Evolutionary conservation across 306 rosid species (phyloP).

Genomic region (Cucurbita ficifolia): DNA sequence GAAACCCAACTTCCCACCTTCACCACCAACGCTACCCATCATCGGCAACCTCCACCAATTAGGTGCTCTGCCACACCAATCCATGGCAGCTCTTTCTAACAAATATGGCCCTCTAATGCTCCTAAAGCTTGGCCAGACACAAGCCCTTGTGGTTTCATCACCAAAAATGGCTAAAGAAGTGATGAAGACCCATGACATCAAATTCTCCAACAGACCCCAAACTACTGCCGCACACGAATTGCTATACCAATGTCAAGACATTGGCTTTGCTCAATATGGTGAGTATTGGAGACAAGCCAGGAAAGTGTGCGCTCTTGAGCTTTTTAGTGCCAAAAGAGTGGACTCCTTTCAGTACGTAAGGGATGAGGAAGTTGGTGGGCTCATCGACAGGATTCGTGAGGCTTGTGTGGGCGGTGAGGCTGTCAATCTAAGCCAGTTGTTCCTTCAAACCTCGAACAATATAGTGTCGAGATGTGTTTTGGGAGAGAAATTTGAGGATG

Average conservation of each 20-base stretch:
- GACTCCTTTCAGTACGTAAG: not conserved
- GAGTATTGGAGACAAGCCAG: constrained; percentile 16
- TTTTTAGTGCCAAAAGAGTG: not conserved
- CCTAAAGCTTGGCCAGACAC: constrained; percentile 27
- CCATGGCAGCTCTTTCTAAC: constrained; percentile 16
- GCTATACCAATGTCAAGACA: not conserved
- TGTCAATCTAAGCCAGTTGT: constrained; percentile 1
- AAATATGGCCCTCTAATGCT: constrained; percentile 40
- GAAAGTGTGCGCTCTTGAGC: not conserved
- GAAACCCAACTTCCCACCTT: not conserved
- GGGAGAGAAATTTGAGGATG: constrained; percentile 5
- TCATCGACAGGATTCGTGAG: not conserved
- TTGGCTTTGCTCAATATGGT: not conserved
- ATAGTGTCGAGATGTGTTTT: not conserved
- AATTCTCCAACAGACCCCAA: not conserved
- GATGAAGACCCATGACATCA: not conserved
- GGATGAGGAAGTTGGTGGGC: not conserved
- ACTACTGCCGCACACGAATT: not conserved
- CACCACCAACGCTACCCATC: not conserved
- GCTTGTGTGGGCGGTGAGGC: not conserved
- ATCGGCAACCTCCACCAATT: constrained; percentile 47
- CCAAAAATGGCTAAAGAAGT: not conserved
- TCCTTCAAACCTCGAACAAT: not conserved
- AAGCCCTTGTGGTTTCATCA: constrained; percentile 11
- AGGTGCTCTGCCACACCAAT: constrained; percentile 17